Evolutionary conservation across 352 stramenopile genomes (phyloP).

Genomic region (Globisporangium mamillatum): DNA sequence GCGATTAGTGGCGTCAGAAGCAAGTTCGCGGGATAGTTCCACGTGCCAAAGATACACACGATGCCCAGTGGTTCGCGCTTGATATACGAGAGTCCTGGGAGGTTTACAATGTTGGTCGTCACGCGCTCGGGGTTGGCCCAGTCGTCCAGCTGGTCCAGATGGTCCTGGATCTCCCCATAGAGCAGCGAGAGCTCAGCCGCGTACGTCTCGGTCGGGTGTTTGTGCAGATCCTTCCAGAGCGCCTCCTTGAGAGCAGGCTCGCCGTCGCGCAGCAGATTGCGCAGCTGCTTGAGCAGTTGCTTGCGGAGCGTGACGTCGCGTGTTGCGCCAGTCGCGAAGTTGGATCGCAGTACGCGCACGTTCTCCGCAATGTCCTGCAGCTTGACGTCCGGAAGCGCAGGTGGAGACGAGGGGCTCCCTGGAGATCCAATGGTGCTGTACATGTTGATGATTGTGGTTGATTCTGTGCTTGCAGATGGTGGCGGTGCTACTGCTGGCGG

Average conservation of each 20-base stretch:
- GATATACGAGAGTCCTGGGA: slow-evolving; percentile 64
- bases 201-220: slow-evolving; percentile 65
- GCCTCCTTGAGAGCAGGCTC: slow-evolving; percentile 42
- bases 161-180: slow-evolving; percentile 66
- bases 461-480: too few species aligned
- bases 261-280: slow-evolving; percentile 61
- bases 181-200: slow-evolving; percentile 48
- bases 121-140: slow-evolving; percentile 52
- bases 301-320: neutral
- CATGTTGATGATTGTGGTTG: too few species aligned
- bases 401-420: too few species aligned
- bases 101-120: slow-evolving; percentile 52
- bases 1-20: slow-evolving; percentile 71
- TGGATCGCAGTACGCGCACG: neutral
- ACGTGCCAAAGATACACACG: slow-evolving; percentile 89
- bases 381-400: neutral
- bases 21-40: slow-evolving; percentile 91
- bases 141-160: slow-evolving; percentile 69
- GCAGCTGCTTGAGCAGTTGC: slow-evolving; percentile 24
- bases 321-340: neutral
- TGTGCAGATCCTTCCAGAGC: slow-evolving; percentile 67
- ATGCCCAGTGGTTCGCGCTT: slow-evolving; percentile 72
- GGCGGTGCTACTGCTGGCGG: neutral
- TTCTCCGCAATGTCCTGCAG: neutral
- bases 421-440: neutral